Percentiles rank a stretch among this genome's conserved stretches.
Evolutionary conservation across 2,329 filamentous ascomycete species (phyloP).

Genomic region (Graphilbum fragrans): DNA sequence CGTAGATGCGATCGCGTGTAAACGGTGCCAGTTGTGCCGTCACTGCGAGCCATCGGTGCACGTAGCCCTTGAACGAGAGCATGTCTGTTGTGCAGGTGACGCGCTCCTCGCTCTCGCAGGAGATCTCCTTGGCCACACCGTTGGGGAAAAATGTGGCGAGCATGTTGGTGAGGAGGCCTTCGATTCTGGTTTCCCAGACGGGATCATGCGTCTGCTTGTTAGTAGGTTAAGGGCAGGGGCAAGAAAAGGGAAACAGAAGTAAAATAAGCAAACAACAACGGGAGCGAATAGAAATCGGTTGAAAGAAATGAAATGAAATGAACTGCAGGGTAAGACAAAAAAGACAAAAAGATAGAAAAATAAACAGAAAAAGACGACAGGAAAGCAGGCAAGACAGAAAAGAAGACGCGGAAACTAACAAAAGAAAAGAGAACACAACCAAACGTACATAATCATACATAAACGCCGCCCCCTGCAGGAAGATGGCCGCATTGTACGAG

Average conservation of each 20-base stretch:
- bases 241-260: too few relatives aligned
- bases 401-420: conserved; percentile 13
- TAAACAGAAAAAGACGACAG: too few relatives aligned
- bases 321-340: too few relatives aligned
- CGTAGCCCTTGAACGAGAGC: conserved; percentile 58
- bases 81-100: conserved; percentile 57
- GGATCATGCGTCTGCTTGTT: conserved; percentile 34
- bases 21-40: conserved; percentile 51
- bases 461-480: conserved; percentile 11
- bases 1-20: conserved; percentile 39
- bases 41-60: conserved; percentile 52
- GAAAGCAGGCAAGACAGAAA: neutral
- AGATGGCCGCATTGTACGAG: conserved; percentile 11
- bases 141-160: conserved; percentile 41
- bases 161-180: conserved; percentile 40
- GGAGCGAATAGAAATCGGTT: too few relatives aligned
- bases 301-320: too few relatives aligned
- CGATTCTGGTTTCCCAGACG: conserved; percentile 41
- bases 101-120: conserved; percentile 42
- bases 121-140: conserved; percentile 50
- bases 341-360: too few relatives aligned
- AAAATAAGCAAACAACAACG: too few relatives aligned
- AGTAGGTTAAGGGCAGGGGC: too few relatives aligned
- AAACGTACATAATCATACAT: conserved; percentile 24
- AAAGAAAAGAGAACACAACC: too few relatives aligned